Conservation (phyloP, 176 grass and related monocot genomes). For the Oryza officinalis region DNA sequence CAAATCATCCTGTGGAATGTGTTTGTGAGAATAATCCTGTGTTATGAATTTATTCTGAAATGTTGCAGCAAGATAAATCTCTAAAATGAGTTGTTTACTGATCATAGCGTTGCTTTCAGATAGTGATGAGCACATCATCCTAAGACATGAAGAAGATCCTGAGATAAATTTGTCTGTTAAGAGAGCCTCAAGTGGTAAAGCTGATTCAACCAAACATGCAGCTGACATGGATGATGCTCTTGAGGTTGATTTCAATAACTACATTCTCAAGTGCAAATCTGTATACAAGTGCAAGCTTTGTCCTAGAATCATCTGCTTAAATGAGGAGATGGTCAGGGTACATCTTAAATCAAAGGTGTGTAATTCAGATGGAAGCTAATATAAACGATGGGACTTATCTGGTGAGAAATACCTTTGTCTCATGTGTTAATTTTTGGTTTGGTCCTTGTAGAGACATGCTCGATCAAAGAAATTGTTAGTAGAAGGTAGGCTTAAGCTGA, state of each 20-base stretch:
- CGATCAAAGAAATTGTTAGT: slow-evolving; percentile 78
- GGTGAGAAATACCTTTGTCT: not conserved
- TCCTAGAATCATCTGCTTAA: slow-evolving; percentile 87
- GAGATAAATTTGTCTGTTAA: slow-evolving; percentile 34
- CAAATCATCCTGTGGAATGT: not conserved
- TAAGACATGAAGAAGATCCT: slow-evolving; percentile 21
- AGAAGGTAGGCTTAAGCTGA: slow-evolving; percentile 86
- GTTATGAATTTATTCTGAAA: not conserved
- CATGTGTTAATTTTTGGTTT: slow-evolving; percentile 29
- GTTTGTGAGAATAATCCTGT: not conserved
- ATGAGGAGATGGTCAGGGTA: slow-evolving; percentile 66
- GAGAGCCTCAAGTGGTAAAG: slow-evolving; percentile 29
- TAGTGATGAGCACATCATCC: slow-evolving; percentile 42
- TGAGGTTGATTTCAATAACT: slow-evolving; percentile 53
- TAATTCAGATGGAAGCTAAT: slow-evolving; percentile 15
- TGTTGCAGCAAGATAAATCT: not conserved
- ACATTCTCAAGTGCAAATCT: slow-evolving; percentile 83
- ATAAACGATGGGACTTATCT: not conserved
- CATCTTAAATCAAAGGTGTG: slow-evolving; percentile 93
- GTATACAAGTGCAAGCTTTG: slow-evolving; percentile 91
- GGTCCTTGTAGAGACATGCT: slow-evolving; percentile 62
- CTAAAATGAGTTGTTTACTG: not conserved
- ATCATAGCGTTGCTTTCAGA: slow-evolving; percentile 46
- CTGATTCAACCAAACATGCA: slow-evolving; percentile 30
- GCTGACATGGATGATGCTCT: slow-evolving; percentile 35